Base-by-base conservation (phyloP, 495 filamentous ascomycete species). In the Penicillium mononematosum region DNA sequence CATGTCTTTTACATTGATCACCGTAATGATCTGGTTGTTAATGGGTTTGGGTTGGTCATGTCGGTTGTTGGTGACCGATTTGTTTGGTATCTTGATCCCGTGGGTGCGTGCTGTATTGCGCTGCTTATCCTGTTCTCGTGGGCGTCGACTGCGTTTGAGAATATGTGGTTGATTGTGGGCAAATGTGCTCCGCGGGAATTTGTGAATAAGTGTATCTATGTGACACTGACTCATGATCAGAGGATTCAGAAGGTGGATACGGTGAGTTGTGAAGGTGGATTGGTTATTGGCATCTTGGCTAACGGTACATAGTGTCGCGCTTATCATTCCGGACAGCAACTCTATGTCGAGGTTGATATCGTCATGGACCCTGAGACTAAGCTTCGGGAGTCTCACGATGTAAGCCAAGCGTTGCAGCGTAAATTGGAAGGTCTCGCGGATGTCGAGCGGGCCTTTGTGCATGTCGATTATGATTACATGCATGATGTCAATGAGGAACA, bases 331-430 rank as follows among this genome's bases (percentile, higher is more conserved):
- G 81, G 81, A 0, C 75, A 81, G 56, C 71, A 79, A 27, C 81
- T 79, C 58, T 83, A 82, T 59, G 79, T 83, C 34, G 81, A 84
- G 59, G 75, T 84, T 24, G 81, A 83, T 61, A 76, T 83, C 52
- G 76, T 85, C 43, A 83, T 83, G 80, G 75, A 79, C 56, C 75
- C 76, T 51, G 70, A 74, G 12, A 63, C 73, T 20, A 76, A 74
- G 3, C 65, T 83, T 6, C 80, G 73, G 45, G 64, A 80, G 19
- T 78, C 79, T 19, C 81, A 85, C 59, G 81, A 83, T 58, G 76
- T 83, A 32, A 78, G 72, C 31, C 78, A 83, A 53, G 68, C 68
- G 5, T 64, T 83, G 19, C 82, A 83, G 59, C 64, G 79, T 11
- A 84, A 84, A 58, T 72, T 83, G 31, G 81, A 83, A 70, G 78